Evolutionary conservation across 2,329 filamentous ascomycete species (phyloP), one percentile per base, ranked within the genome.

Genomic region (Ambrosiella xylebori): DNA sequence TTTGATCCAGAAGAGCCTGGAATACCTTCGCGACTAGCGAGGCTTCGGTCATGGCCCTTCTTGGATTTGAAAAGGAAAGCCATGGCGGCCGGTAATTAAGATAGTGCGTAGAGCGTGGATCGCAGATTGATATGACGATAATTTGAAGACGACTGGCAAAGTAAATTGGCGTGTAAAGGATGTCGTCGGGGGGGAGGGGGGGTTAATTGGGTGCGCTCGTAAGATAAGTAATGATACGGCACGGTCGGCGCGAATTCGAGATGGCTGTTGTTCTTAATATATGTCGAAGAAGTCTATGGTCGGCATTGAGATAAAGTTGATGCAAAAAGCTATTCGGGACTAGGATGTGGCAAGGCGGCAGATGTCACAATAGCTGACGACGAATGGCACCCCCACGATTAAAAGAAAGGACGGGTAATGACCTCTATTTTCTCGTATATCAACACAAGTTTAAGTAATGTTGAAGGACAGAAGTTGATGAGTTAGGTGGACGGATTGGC

Each of bases 21-120:
- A 41, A 50, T 40, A 17, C 59, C 59, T 35, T 81, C 78, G 66
- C 78, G 77, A 67, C 73, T 77, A 57, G 74, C 71, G 63, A 78
- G 68, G 59, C 72, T 73, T 67, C 81, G 79, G 65, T 84, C 81
- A 69, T 85, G 82, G 67, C 80, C 78, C 71, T 87, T 88, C 72
- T 88, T 89, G 59, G 83, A 86, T 70, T 88, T 88, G 75, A 89
- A 89, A 62, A 89, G 77, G 70, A 89, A 89, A 64, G 85, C 82
- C 85, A 89, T 89, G 70, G 70, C 45, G 55, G 59, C 56, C 47
- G 45, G 17, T 17, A 27, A 51, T 39, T 8, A 27, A 15, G 12
- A 55, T 15, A 15, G 53, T 39, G 40, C 41, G 9, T 35, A 45
- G 17, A 17, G 9, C 2, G n/a, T 47, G n/a, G 3, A 15, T 47